Base-by-base conservation (phyloP, 1,284 basidiomycete species). In the Cryptococcus hybrid region DNA sequence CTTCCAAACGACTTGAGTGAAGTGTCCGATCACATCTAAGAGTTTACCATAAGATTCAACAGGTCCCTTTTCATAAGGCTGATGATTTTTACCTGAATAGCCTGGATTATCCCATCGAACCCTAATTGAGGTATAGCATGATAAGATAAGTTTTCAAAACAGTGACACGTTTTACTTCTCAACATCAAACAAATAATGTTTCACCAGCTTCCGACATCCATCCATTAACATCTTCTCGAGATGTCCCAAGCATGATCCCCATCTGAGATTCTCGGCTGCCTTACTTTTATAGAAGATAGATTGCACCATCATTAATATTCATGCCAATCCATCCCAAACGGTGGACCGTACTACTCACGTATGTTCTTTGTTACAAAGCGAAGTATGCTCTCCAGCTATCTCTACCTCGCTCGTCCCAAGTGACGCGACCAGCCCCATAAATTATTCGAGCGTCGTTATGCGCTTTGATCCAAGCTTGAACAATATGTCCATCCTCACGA, bases 1-100 rank as follows among this genome's bases (percentile, higher is more conserved):
- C 57, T 68, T 68, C 68, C 68, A 70, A 1, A 70, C 62, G 0
- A 61, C 61, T 48, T 70, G 68, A n/a, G 66, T 67, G 52, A 67
- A 68, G 51, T 70, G 68, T 4, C 66, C 68, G 5, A 55, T 55
- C 7, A 50, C 58, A 7, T 68, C 66, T 65, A 18, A 18, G 18
- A 18, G 2, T 18, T 18, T 18, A 18, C 18, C 18, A 18, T 18
- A 18, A 18, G 18, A 18, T 18, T 18, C 18, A 18, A 18, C 18
- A 18, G 18, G 18, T 18, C 18, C 42, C 24, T n/a, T 12, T 35
- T 11, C 30, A 40, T 5, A 45, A 7, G 11, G 4, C 15, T 56
- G 5, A 24, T 4, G 24, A 40, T 36, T 46, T 18, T 24, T 24
- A 63, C 62, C 64, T 8, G 42, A 18, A 46, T 64, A 69, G 5